Conservation (phyloP, 306 rosid genomes). For the Luffa acutangula region DNA sequence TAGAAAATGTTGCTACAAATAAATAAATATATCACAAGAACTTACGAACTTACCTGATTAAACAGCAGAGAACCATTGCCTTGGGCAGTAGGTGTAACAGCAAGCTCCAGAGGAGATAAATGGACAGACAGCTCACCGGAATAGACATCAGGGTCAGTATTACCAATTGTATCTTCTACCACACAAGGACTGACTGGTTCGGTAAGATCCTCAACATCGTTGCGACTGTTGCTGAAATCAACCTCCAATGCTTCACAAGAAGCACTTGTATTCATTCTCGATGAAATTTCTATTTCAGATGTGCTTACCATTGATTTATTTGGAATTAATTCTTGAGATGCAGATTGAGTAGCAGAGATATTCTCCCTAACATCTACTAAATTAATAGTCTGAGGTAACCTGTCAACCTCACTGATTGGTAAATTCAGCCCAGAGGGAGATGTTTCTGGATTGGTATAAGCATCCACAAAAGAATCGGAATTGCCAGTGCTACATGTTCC, state of each 20-base stretch:
- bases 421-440: conserved; percentile 11
- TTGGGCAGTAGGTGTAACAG: conserved; percentile 9
- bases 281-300: not conserved
- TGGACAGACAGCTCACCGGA: conserved; percentile 22
- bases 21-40: not conserved
- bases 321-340: conserved; percentile 21
- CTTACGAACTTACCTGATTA: conserved; percentile 20
- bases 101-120: conserved; percentile 15
- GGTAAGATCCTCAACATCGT: conserved; percentile 7
- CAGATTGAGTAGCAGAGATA: conserved; percentile 10
- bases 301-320: not conserved
- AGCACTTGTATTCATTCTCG: conserved; percentile 9
- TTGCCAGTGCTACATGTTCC: conserved; percentile 8
- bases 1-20: not conserved
- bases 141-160: conserved; percentile 16
- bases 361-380: conserved; percentile 6
- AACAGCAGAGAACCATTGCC: conserved; percentile 4
- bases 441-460: conserved; percentile 14
- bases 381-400: not conserved
- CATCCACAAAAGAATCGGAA: conserved; percentile 9
- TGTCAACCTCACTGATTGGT: conserved; percentile 14
- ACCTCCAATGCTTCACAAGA: conserved; percentile 20
- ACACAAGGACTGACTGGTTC: conserved; percentile 17
- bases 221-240: conserved; percentile 13
- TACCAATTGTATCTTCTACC: conserved; percentile 22